Percentiles rank a stretch among this genome's conserved stretches.
Conservation (phyloP, 176 grass and related monocot species). For the Ampelocalamus luodianensis region DNA sequence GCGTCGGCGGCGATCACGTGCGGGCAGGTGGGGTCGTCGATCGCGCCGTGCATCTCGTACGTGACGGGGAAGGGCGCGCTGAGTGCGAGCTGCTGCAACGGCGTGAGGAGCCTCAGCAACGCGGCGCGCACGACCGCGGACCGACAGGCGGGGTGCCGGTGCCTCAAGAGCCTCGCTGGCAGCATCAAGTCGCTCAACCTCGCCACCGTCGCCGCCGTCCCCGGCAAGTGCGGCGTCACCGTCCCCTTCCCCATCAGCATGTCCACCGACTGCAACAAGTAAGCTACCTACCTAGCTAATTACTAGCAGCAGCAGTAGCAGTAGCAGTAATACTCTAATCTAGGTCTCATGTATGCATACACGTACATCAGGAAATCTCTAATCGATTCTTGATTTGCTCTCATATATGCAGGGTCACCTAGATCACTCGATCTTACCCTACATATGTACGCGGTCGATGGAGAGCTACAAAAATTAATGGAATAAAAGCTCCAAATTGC, state of each 20-base stretch:
- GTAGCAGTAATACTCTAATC: too few relatives aligned
- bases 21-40: constrained; percentile 33
- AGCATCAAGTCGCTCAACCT: constrained; percentile 33
- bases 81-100: constrained; percentile 21
- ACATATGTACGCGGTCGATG: too few relatives aligned
- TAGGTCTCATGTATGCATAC: too few relatives aligned
- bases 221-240: constrained; percentile 54
- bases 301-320: too few relatives aligned
- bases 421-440: too few relatives aligned
- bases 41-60: constrained; percentile 54
- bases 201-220: constrained; percentile 35
- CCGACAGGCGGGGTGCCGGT: constrained; percentile 34
- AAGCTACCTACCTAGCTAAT: neutral
- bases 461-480: too few relatives aligned
- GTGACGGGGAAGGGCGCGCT: constrained; percentile 6
- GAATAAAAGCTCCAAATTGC: too few relatives aligned
- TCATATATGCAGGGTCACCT: too few relatives aligned
- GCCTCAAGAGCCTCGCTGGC: constrained; percentile 46
- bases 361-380: too few relatives aligned
- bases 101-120: constrained; percentile 42
- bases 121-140: neutral
- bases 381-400: too few relatives aligned
- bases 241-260: constrained; percentile 51
- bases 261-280: constrained; percentile 67
- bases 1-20: constrained; percentile 48